Evolutionary conservation across 192 early-diverging fungal genomes (phyloP).

Genomic region (Linnemannia exigua): DNA sequence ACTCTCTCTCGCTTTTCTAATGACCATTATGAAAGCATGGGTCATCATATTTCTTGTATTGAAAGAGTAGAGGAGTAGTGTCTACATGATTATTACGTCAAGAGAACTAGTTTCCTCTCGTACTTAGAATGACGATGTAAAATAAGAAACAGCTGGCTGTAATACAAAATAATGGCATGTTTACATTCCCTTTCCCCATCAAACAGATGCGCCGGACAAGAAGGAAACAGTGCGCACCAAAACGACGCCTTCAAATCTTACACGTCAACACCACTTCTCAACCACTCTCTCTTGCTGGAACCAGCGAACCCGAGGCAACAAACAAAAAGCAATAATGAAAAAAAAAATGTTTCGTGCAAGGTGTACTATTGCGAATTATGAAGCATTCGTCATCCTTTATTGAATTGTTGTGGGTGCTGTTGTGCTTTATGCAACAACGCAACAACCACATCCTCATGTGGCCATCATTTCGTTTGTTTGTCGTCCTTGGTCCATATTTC

Average conservation of each 20-base stretch:
- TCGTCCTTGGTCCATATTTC: background rate
- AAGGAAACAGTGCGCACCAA: background rate
- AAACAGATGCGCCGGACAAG: background rate
- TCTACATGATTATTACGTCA: constrained; percentile 5
- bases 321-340: background rate
- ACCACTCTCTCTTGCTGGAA: background rate
- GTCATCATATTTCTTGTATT: background rate
- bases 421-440: background rate
- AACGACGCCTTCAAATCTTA: background rate
- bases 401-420: background rate
- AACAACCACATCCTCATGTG: background rate
- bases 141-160: background rate
- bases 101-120: background rate
- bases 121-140: background rate
- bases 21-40: background rate
- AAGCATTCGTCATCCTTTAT: background rate
- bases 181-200: background rate
- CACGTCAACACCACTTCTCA: background rate
- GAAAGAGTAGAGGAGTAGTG: background rate
- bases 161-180: background rate
- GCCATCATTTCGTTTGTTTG: background rate
- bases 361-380: background rate
- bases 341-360: background rate
- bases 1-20: background rate
- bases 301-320: constrained; percentile 2